These are phyloP conservation scores for Melastoma malabathricum DNA, from an alignment of 345 rosid species.

Conservation along the genomic window DNA sequence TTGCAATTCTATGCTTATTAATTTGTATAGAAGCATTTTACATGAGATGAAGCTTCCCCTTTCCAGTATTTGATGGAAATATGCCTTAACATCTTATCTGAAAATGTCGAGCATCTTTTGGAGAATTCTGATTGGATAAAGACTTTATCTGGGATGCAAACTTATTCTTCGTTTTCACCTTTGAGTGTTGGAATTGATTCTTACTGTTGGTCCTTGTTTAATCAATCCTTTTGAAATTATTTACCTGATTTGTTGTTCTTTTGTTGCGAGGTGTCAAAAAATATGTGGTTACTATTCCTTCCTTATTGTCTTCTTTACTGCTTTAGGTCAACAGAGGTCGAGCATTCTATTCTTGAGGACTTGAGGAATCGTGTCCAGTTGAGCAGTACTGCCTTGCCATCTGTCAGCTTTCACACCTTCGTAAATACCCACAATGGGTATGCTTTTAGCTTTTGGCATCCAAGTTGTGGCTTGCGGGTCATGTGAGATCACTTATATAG, in stretches of 20 bases:
- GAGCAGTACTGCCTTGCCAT: slow-evolving; percentile 67
- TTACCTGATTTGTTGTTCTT: not conserved
- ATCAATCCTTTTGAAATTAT: not conserved
- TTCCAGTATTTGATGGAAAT: too few species aligned
- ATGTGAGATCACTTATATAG: not conserved
- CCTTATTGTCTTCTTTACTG: not conserved
- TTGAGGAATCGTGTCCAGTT: slow-evolving; percentile 87
- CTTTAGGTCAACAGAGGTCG: slow-evolving; percentile 69
- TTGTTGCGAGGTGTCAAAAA: not conserved
- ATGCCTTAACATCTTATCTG: too few species aligned
- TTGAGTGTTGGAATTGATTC: too few species aligned
- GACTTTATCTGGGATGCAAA: too few species aligned
- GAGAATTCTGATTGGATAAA: too few species aligned
- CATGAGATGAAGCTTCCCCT: too few species aligned
- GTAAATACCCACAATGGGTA: slow-evolving; percentile 87
- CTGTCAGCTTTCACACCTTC: slow-evolving; percentile 91
- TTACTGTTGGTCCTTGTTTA: too few species aligned
- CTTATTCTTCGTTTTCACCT: too few species aligned
- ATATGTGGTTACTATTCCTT: not conserved
- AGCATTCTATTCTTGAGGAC: slow-evolving; percentile 88
- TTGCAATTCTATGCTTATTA: too few species aligned
- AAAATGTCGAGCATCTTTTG: too few species aligned
- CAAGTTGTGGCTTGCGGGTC: not conserved
- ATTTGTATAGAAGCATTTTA: too few species aligned
- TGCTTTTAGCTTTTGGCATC: slow-evolving; percentile 8